These are phyloP conservation scores for Smithsoniella earleae DNA, from an alignment of 163 green algal species.

Conservation along the genomic window DNA sequence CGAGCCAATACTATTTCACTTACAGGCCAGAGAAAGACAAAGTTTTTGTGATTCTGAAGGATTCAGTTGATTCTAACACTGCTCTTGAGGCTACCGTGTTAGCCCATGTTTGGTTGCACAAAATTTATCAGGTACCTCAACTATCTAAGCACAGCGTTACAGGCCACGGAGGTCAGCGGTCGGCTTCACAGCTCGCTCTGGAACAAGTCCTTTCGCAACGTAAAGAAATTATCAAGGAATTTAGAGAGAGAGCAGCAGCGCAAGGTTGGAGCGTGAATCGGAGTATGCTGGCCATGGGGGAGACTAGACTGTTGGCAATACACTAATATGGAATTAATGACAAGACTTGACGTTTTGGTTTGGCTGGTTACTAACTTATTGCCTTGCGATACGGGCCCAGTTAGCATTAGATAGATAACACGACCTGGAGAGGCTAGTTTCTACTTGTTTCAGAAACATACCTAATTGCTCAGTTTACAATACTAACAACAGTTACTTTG, in stretches of 20 bases:
- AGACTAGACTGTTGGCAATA: constrained; percentile 1
- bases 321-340: no score
- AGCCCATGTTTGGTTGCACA: constrained; percentile 9
- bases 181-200: constrained; percentile 2
- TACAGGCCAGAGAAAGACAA: constrained; percentile 44
- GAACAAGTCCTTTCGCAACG: constrained; percentile 30
- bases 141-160: not conserved
- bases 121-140: not conserved
- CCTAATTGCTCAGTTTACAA: no score
- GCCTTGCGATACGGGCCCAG: no score
- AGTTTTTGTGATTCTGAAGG: constrained; percentile 7
- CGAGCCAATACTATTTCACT: constrained; percentile 45
- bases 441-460: no score
- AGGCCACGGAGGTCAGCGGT: constrained; percentile 34
- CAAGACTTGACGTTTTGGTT: no score
- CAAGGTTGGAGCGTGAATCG: constrained; percentile 55
- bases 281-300: constrained; percentile 48
- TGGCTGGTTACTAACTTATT: no score
- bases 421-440: no score
- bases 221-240: constrained; percentile 32
- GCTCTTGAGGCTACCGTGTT: constrained; percentile 1
- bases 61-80: not conserved
- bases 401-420: no score
- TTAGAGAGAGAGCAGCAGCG: constrained; percentile 38
- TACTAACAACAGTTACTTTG: no score